These are phyloP conservation scores for Terfezia boudieri DNA, from an alignment of 495 filamentous ascomycete species.

Conservation along the genomic window DNA sequence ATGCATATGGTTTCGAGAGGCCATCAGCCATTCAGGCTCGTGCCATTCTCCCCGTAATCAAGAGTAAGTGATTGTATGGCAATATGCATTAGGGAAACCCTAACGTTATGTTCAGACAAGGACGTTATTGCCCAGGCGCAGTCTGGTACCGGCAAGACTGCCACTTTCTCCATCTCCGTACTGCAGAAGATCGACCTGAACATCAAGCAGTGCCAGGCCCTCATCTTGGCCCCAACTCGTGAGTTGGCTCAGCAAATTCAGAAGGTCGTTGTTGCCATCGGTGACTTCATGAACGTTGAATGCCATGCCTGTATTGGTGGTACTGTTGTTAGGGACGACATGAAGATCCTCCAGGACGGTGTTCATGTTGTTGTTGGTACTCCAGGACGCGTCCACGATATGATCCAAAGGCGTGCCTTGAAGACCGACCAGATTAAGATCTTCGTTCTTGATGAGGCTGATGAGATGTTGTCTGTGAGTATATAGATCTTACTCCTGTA, in stretches of 20 bases:
- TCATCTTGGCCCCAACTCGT: slow-evolving; percentile 92
- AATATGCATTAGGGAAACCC: too few species aligned
- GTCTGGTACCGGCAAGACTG: slow-evolving; percentile 97
- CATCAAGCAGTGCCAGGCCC: slow-evolving; percentile 26
- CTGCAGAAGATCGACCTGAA: slow-evolving; percentile 48
- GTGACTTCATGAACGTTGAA: slow-evolving; percentile 98
- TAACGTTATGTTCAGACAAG: slow-evolving; percentile 31
- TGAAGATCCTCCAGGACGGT: slow-evolving; percentile 86
- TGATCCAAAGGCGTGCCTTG: slow-evolving; percentile 91
- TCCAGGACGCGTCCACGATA: slow-evolving; percentile 87
- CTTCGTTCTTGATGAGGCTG: slow-evolving; percentile 93
- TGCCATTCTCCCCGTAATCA: slow-evolving; percentile 98
- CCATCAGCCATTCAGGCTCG: slow-evolving; percentile 99
- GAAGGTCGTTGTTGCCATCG: slow-evolving; percentile 87
- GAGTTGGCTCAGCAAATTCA: slow-evolving; percentile 98
- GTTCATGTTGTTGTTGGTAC: slow-evolving; percentile 95
- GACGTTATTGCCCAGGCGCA: slow-evolving; percentile 99
- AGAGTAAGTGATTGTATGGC: slow-evolving; percentile 42
- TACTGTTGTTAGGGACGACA: slow-evolving; percentile 92
- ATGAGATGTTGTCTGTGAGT: slow-evolving; percentile 38
- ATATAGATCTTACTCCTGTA: not conserved
- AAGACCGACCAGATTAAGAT: slow-evolving; percentile 95
- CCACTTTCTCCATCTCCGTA: slow-evolving; percentile 94
- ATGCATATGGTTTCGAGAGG: slow-evolving; percentile 98
- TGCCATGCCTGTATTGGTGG: slow-evolving; percentile 98